Percentiles rank a stretch among this genome's conserved stretches.
phyloP scores from a whole-genome alignment of 106 monocot genomes.

The Dioscorea alata region DNA sequence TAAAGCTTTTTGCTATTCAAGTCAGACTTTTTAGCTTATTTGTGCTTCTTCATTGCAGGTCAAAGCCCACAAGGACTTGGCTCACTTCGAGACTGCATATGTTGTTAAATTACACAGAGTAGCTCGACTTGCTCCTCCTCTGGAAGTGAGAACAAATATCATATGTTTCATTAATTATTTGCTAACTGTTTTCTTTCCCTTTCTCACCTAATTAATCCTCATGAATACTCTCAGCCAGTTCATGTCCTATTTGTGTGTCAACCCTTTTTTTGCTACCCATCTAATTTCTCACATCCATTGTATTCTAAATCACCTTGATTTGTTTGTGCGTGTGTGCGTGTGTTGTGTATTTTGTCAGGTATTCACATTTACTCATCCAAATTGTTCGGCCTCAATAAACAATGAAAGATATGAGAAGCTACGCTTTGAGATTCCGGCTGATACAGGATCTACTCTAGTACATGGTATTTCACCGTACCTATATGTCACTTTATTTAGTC shows the following conservation, averaged over 20 bases:
- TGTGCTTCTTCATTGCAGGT: slow-evolving; percentile 41
- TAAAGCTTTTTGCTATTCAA: neutral
- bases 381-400: slow-evolving; percentile 31
- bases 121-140: slow-evolving; percentile 65
- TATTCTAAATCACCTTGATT: neutral
- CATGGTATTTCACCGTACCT: slow-evolving; percentile 44
- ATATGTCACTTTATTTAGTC: neutral
- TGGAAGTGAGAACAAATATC: slow-evolving; percentile 40
- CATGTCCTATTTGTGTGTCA: too few relatives aligned
- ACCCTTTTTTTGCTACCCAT: too few relatives aligned
- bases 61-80: slow-evolving; percentile 75
- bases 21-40: neutral
- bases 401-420: slow-evolving; percentile 76
- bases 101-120: slow-evolving; percentile 92
- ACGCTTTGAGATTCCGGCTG: slow-evolving; percentile 58
- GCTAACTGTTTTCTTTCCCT: neutral
- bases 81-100: slow-evolving; percentile 96
- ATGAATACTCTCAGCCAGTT: too few relatives aligned
- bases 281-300: too few relatives aligned
- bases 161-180: neutral
- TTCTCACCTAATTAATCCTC: neutral
- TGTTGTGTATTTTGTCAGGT: slow-evolving; percentile 31
- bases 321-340: neutral
- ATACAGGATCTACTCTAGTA: slow-evolving; percentile 74
- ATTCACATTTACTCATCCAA: slow-evolving; percentile 82